These are phyloP conservation scores for Salpingoeca rosetta DNA, from an alignment of 78 protist species.

Conservation along the genomic window DNA sequence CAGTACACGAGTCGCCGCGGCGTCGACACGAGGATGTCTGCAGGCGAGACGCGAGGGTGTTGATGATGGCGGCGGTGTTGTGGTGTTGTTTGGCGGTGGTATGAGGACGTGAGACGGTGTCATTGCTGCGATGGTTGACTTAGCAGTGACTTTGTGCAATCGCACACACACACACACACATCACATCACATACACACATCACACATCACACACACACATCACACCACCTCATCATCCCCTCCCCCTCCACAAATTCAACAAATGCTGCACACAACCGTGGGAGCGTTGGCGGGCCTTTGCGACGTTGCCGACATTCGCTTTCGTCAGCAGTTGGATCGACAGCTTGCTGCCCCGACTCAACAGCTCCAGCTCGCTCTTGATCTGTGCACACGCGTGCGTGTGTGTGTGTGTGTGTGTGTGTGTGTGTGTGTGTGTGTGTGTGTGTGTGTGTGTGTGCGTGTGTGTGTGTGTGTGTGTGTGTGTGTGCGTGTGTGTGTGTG, in stretches of 20 bases:
- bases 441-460: too few relatives aligned
- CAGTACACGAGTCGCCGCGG: slow-evolving; percentile 58
- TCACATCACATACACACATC: too few relatives aligned
- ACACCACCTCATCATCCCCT: too few relatives aligned
- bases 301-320: background rate
- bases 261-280: background rate
- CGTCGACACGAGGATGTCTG: slow-evolving; percentile 66
- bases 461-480: too few relatives aligned
- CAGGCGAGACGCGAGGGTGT: background rate
- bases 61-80: too few relatives aligned
- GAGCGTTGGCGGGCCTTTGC: background rate
- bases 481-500: too few relatives aligned
- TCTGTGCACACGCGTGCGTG: background rate
- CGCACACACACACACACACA: too few relatives aligned
- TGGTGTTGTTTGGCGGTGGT: background rate
- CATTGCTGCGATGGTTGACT: background rate
- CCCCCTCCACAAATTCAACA: too few relatives aligned
- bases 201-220: too few relatives aligned
- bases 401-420: too few relatives aligned
- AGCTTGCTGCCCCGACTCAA: slow-evolving; percentile 27
- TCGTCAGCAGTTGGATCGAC: slow-evolving; percentile 30
- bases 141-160: too few relatives aligned
- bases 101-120: background rate
- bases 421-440: too few relatives aligned
- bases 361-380: slow-evolving; percentile 31